phyloP scores from a whole-genome alignment of 768 basidiomycete species.

The Boletus sp. region DNA sequence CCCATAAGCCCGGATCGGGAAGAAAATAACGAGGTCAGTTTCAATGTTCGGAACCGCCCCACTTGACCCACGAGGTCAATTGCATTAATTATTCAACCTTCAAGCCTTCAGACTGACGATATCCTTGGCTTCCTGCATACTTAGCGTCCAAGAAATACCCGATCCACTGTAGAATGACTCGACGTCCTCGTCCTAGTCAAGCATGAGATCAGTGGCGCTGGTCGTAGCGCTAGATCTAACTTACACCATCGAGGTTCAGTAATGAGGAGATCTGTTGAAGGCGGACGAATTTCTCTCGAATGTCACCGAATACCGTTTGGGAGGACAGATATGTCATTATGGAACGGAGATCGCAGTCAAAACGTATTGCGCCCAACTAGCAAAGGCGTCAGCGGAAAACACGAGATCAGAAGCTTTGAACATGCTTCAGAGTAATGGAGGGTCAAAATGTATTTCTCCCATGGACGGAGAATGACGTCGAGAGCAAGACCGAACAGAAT shows the following conservation, averaged over 20 bases:
- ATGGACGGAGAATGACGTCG: constrained; percentile 87
- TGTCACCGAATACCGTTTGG: constrained; percentile 87
- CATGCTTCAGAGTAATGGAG: constrained; percentile 86
- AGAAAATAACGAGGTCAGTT: neutral
- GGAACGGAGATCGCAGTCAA: constrained; percentile 87
- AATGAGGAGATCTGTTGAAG: constrained; percentile 92
- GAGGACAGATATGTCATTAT: constrained; percentile 80
- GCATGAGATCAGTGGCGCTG: constrained; percentile 4
- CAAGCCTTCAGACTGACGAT: constrained; percentile 56
- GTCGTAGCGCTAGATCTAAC: neutral
- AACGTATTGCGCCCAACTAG: constrained; percentile 92
- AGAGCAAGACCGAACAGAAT: constrained; percentile 81
- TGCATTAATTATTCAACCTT: constrained; percentile 6
- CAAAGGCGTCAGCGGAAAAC: constrained; percentile 1
- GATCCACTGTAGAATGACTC: constrained; percentile 94
- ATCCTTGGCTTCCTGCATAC: constrained; percentile 68
- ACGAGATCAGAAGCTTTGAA: neutral
- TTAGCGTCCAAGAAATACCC: constrained; percentile 86
- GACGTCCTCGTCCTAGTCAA: constrained; percentile 80
- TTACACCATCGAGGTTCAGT: constrained; percentile 79
- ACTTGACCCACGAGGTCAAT: neutral
- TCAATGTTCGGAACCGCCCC: neutral
- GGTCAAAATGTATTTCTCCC: constrained; percentile 84
- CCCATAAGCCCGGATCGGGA: neutral
- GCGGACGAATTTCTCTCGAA: constrained; percentile 86